Base-by-base conservation (phyloP, 495 filamentous ascomycete species). In the Aspergillus kassunensis region DNA sequence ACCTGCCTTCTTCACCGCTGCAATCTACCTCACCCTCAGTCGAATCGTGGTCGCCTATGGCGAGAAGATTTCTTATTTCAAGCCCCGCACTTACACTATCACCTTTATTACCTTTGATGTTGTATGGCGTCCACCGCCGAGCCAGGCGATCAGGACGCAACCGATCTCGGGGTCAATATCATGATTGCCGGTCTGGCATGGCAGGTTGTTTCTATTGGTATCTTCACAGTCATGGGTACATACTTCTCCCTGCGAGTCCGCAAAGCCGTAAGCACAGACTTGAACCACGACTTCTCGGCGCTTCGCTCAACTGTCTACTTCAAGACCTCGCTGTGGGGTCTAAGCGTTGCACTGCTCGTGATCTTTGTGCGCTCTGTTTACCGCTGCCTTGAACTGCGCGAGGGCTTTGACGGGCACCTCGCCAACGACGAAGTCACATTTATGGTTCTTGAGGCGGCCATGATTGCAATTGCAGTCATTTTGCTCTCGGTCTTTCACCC, bases 391-490 rank as follows among this genome's bases (percentile, higher is more conserved):
- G 24, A 48, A 15, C 69, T 89, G 43, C 70, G 70, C 37, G 63
- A 66, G n/a, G 86, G 86, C n/a, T 88, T 82, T 66, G 48, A 65
- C 10, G 78, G 85, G 19, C 47, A 58, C 1, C 62, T 88, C 44
- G 83, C 79, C 40, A 77, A 72, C 42, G 66, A 86, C 35, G 73
- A 90, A 66, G 68, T 76, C 10, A 57, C 80, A 8, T 86, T 88
- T 61, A 81, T 90, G 70, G 70, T 86, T 21, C 75, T 90, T 18
- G 87, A 90, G 69, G 82, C 85, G 19, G 66, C 80, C n/a, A 83
- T 89, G 83, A 80, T 90, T 58, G 65, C 74, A 12, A 57, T 83
- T 39, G 81, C 85, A 0, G 74, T 77, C 6, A 53, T 82, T 23
- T 68, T 66, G 18, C 54, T 89, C 51, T 86, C 83, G 15, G 60